Evolutionary conservation across 495 filamentous ascomycete genomes (phyloP), one percentile per base, ranked within the genome.

Genomic region (Penicillium coffeae): DNA sequence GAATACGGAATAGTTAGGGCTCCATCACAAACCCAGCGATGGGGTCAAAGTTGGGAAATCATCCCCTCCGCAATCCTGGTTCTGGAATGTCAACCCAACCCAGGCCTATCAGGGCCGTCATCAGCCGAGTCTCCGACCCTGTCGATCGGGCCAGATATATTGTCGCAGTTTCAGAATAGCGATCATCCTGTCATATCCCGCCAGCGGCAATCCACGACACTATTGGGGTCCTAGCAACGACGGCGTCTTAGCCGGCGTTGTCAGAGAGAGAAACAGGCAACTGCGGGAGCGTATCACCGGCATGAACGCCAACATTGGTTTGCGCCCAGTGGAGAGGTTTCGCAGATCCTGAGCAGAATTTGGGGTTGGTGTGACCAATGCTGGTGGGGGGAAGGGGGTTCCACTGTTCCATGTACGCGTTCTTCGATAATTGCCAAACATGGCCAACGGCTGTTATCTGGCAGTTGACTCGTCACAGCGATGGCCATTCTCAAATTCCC

Each of bases 21-120:
- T 22, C 48, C 52, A 35, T 45, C 33, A 10, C 13, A 15, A 42
- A 37, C 50, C 54, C 49, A 34, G 42, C 33, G 27, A 46, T 40
- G 18, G 12, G 35, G 35, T 37, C 35, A 7, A 14, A 18, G 35
- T 6, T 14, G 35, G 35, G 10, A 30, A 30, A 30, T 30, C 35
- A 37, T 37, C 35, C n/a, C n/a, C n/a, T 30, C 25, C 25, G 25
- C 5, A 30, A 30, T 30, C 25, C 25, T 30, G 35, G 35, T n/a
- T 14, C 35, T 37, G 35, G 35, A 37, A 37, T 37, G n/a, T 30
- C 25, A 30, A n/a, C n/a, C n/a, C n/a, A n/a, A n/a, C n/a, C n/a
- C n/a, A n/a, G n/a, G n/a, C n/a, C n/a, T n/a, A n/a, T n/a, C n/a
- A n/a, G n/a, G n/a, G n/a, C n/a, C n/a, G n/a, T n/a, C n/a, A n/a